A percentile compares a stretch with the other conserved stretches of the same genome.
Evolutionary conservation across 73 alveolate genomes (phyloP).

Genomic region (Stentor coeruleus): DNA sequence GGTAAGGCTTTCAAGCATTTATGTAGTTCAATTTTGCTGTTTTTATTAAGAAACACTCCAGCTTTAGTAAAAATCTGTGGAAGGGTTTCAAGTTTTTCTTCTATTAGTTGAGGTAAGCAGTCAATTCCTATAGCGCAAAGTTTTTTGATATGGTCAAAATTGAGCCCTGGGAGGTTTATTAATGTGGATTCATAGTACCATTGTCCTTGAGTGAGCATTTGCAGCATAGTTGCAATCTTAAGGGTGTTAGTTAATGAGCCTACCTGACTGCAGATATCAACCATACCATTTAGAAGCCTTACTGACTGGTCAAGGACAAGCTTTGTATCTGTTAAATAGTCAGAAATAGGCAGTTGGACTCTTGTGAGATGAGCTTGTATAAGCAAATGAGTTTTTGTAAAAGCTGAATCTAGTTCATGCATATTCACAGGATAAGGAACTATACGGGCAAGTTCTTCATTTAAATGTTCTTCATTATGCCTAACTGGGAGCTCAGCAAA

Average conservation of each 20-base stretch:
- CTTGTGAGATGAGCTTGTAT: constrained; percentile 92
- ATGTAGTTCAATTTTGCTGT: constrained; percentile 46
- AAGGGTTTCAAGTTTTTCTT: constrained; percentile 53
- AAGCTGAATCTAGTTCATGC: constrained; percentile 77
- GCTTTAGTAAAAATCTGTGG: constrained; percentile 46
- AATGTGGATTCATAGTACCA: constrained; percentile 85
- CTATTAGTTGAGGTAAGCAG: not conserved
- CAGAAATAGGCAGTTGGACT: constrained; percentile 94
- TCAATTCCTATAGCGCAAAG: not conserved
- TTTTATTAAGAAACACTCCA: constrained; percentile 41
- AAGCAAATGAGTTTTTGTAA: constrained; percentile 88
- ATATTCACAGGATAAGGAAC: constrained; percentile 82
- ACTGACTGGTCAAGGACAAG: constrained; percentile 88
- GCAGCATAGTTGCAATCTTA: constrained; percentile 66
- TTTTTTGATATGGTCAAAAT: not conserved
- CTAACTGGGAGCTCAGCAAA: constrained; percentile 96
- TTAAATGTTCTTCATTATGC: constrained; percentile 96
- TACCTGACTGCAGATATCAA: constrained; percentile 82
- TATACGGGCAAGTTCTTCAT: constrained; percentile 87
- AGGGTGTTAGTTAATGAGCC: constrained; percentile 78
- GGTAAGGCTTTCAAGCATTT: constrained; percentile 51
- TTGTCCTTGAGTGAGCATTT: constrained; percentile 86
- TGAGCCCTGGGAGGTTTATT: constrained; percentile 60
- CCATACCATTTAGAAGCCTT: constrained; percentile 91
- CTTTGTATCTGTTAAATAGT: constrained; percentile 95